phyloP scores from a whole-genome alignment of 2,329 filamentous ascomycete genomes.

The Stachybotrys elegans region DNA sequence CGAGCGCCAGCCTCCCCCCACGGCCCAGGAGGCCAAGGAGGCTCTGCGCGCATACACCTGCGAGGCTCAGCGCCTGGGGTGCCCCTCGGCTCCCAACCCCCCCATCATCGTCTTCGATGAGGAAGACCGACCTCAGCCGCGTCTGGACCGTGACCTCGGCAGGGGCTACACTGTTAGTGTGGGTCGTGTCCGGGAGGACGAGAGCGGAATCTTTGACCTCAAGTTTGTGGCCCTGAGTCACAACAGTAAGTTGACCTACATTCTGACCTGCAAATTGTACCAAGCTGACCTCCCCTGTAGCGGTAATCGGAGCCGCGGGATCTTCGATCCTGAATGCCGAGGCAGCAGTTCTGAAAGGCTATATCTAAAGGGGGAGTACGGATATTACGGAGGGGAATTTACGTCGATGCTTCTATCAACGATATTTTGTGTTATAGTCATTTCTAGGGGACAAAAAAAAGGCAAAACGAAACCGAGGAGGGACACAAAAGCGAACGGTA shows the following conservation, averaged over 20 bases:
- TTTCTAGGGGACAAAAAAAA: no score
- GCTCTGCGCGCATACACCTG: conserved; percentile 77
- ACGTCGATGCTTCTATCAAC: no score
- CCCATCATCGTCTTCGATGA: conserved; percentile 89
- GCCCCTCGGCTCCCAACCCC: conserved; percentile 75
- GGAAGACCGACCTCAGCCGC: conserved; percentile 82
- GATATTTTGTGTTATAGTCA: no score
- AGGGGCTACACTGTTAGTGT: conserved; percentile 89
- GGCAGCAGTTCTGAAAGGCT: conserved; percentile 84
- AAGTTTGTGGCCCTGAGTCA: conserved; percentile 94
- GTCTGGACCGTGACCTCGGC: conserved; percentile 80
- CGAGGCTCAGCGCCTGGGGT: conserved; percentile 78
- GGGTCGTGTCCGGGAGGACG: conserved; percentile 79
- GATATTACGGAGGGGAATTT: no score
- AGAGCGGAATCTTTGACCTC: conserved; percentile 85
- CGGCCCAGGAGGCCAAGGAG: conserved; percentile 68
- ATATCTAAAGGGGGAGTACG: no score
- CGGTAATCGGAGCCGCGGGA: conserved; percentile 93
- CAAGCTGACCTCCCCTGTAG: conserved; percentile 26
- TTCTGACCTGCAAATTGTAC: not conserved
- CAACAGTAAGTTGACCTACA: conserved; percentile 56
- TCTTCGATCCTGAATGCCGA: conserved; percentile 94
- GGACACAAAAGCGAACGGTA: no score
- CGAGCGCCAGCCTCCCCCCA: conserved; percentile 67
- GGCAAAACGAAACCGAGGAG: no score